Base-by-base conservation (phyloP, 345 rosid species). In the Arabis hirsuta region DNA sequence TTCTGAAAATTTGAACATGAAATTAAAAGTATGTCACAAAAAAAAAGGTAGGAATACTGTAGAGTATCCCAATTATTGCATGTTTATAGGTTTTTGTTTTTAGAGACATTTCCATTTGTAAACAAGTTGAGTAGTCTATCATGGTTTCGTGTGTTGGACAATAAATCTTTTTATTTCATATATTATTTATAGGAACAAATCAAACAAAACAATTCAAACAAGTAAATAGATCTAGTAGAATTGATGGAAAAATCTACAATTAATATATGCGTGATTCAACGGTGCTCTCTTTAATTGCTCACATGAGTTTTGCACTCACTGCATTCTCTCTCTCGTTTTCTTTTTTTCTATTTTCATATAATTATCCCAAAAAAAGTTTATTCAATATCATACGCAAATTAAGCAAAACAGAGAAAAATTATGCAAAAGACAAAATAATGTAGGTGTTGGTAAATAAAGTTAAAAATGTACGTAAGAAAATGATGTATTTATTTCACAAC, bases 201-300 rank as follows among this genome's bases (percentile, higher is more conserved):
- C 38, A 34, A 34, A 34, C 6, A 2, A 34, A 34, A 34, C 38
- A 34, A 34, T 6, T 34, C 38, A 34, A 34, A 34, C 38, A 34
- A 6, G 38, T 34, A 34, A 34, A 34, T 34, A 34, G 27, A 67
- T 74, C 58, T 42, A 41, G 5, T 9, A 46, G 9, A 45, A 57
- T 6, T 34, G 45, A 58, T 36, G 22, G 13, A 26, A 24, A 58
- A 58, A 48, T 10, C 6, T 11, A 76, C 65, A 59, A 47, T 76
- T 48, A 76, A 65, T 77, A 65, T 31, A 16, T 58, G 68, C 73
- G 77, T 77, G 80, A 77, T 71, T 65, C 77, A 77, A 71, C 77
- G 67, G 73, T 71, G 39, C 34, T 5, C 53, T 71, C 42, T 71
- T 77, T 43, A 71, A 77, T 71, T 65, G 31, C 57, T 71, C 80